phyloP scores from a whole-genome alignment of 2,329 filamentous ascomycete species.

The Lasiodiplodia citricola region DNA sequence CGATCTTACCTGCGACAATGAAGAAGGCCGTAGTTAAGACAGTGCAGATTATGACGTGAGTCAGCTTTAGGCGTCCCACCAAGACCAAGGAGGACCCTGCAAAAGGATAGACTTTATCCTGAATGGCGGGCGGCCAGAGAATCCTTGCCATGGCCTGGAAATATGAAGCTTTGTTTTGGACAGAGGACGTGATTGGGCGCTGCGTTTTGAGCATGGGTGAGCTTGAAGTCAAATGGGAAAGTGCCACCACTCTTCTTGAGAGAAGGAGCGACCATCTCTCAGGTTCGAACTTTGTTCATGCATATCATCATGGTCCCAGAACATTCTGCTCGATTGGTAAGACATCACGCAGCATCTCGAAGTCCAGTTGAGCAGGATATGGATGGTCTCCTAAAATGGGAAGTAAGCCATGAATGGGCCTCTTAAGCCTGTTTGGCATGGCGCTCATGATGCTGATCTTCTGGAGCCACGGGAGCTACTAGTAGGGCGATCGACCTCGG shows the following conservation, averaged over 20 bases:
- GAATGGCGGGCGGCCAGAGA: constrained; percentile 3
- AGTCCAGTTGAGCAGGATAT: no score
- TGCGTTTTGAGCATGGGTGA: not conserved
- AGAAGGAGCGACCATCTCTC: not conserved
- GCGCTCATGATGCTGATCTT: no score
- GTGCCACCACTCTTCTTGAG: not conserved
- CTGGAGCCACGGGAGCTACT: no score
- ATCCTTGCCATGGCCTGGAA: constrained; percentile 8
- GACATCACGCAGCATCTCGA: no score
- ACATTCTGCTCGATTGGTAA: no score
- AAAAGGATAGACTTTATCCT: not conserved
- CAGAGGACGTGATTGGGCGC: not conserved
- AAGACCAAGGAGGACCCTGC: not conserved
- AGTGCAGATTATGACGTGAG: constrained; percentile 1
- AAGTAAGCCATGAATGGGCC: not conserved
- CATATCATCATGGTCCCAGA: no score
- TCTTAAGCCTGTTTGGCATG: not conserved
- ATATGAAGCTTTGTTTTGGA: not conserved
- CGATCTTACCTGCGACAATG: not conserved
- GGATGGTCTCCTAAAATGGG: not conserved
- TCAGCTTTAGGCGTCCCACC: not conserved
- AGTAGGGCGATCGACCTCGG: no score
- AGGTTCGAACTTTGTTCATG: no score
- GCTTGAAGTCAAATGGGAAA: not conserved
- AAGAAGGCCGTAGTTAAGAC: not conserved